Conservation (phyloP, 2,329 filamentous ascomycete species). For the Aspergillus sojae region DNA sequence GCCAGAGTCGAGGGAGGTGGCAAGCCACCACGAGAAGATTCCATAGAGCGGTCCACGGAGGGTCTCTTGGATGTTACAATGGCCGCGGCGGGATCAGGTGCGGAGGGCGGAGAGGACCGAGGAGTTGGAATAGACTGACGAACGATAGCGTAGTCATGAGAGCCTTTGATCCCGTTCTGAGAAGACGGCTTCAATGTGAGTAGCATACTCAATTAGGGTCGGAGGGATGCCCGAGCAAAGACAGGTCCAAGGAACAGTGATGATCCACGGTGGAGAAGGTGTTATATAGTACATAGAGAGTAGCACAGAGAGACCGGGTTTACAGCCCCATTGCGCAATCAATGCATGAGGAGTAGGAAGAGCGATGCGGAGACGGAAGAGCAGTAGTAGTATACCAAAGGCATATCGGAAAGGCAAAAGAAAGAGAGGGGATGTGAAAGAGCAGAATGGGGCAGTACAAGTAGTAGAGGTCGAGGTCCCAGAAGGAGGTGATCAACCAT, state of each 20-base stretch:
- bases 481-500: background rate
- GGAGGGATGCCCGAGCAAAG: background rate
- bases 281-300: background rate
- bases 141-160: slow-evolving; percentile 53
- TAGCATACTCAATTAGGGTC: slow-evolving; percentile 43
- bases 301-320: background rate
- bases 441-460: background rate
- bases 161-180: slow-evolving; percentile 50
- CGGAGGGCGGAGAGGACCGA: slow-evolving; percentile 36
- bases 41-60: slow-evolving; percentile 63
- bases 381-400: background rate
- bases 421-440: background rate
- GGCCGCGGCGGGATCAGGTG: slow-evolving; percentile 34
- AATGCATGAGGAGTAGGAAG: slow-evolving; percentile 2
- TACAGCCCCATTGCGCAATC: slow-evolving; percentile 1
- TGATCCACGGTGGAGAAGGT: background rate
- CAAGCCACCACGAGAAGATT: slow-evolving; percentile 69
- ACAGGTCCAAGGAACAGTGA: background rate
- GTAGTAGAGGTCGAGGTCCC: background rate
- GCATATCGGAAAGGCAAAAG: slow-evolving; percentile 3
- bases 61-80: slow-evolving; percentile 23
- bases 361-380: background rate
- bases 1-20: slow-evolving; percentile 69
- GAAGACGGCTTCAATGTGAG: slow-evolving; percentile 54
- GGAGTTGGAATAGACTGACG: slow-evolving; percentile 46